Percentiles rank a stretch among this genome's conserved stretches.
phyloP scores from a whole-genome alignment of 345 rosid genomes.

The Ceriops tagal region DNA sequence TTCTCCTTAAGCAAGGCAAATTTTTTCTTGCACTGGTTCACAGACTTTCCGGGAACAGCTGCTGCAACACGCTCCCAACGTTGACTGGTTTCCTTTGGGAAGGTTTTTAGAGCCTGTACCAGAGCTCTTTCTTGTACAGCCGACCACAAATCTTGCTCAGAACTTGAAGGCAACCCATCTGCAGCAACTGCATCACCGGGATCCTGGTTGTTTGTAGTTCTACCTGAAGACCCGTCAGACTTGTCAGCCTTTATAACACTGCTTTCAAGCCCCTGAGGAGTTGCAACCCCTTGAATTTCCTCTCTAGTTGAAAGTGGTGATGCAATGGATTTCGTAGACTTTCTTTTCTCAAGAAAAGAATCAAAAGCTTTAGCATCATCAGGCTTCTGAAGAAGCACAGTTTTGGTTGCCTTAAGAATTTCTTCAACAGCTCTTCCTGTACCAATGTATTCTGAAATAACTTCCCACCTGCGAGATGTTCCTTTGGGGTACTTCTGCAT shows the following conservation, averaged over 20 bases:
- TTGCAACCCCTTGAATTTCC: slow-evolving; percentile 44
- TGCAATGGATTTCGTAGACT: slow-evolving; percentile 58
- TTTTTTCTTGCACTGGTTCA: slow-evolving; percentile 93
- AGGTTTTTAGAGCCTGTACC: slow-evolving; percentile 92
- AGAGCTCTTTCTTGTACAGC: slow-evolving; percentile 91
- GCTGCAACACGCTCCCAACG: slow-evolving; percentile 99
- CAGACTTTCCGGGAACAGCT: slow-evolving; percentile 91
- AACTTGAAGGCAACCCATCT: slow-evolving; percentile 46
- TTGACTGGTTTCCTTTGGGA: slow-evolving; percentile 83
- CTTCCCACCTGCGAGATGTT: slow-evolving; percentile 97
- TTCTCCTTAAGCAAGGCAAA: slow-evolving; percentile 72
- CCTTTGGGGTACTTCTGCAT: slow-evolving; percentile 87
- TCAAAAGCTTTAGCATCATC: slow-evolving; percentile 86
- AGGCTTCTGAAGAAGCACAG: slow-evolving; percentile 95
- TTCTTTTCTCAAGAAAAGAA: slow-evolving; percentile 96
- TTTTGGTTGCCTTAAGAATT: slow-evolving; percentile 89
- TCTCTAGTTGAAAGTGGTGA: slow-evolving; percentile 92
- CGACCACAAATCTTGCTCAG: slow-evolving; percentile 84
- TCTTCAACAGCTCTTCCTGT: slow-evolving; percentile 94
- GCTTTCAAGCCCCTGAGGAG: slow-evolving; percentile 26
- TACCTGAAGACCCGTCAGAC: slow-evolving; percentile 36
- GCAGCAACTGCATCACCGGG: slow-evolving; percentile 29
- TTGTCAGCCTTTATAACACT: slow-evolving; percentile 21
- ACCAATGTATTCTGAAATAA: slow-evolving; percentile 87
- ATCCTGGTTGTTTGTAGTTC: slow-evolving; percentile 32